Percentiles rank a stretch among this genome's conserved stretches.
phyloP scores from a whole-genome alignment of 225 moss, liverwort and hornwort species.

The Straminergon stramineum region DNA sequence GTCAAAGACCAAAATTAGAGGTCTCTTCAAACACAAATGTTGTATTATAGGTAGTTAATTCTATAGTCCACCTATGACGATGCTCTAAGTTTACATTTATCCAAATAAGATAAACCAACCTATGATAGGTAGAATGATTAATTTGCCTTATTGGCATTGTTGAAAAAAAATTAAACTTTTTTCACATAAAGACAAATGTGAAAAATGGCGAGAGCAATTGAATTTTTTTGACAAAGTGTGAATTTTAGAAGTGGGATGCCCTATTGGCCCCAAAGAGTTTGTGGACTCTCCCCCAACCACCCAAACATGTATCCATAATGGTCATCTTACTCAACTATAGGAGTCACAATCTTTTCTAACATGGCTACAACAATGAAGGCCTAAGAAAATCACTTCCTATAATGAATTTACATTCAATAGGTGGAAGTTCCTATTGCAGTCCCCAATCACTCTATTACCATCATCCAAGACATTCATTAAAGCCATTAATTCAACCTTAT shows the following conservation, averaged over 20 bases:
- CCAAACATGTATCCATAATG: neutral
- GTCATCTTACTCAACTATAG: neutral
- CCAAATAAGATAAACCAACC: neutral
- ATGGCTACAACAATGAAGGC: neutral
- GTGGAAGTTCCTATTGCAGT: neutral
- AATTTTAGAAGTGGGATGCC: neutral
- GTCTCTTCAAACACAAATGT: neutral
- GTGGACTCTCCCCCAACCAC: neutral
- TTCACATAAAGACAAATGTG: neutral
- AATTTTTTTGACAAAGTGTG: too few relatives aligned
- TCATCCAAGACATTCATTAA: neutral
- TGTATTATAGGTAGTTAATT: neutral
- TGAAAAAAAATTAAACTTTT: too few relatives aligned
- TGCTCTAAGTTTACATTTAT: neutral
- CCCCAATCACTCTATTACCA: too few relatives aligned
- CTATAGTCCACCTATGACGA: fast-evolving
- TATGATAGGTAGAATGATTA: fast-evolving
- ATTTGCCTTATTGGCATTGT: neutral
- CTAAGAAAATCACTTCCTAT: too few relatives aligned
- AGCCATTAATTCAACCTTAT: neutral
- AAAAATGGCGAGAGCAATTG: too few relatives aligned
- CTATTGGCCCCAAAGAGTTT: neutral
- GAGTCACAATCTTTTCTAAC: neutral
- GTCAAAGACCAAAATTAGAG: neutral
- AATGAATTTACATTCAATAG: too few relatives aligned